A percentile compares a stretch with the other conserved stretches of the same genome.
phyloP scores from a whole-genome alignment of 495 filamentous ascomycete species.

The Hypoxylon trugodes region DNA sequence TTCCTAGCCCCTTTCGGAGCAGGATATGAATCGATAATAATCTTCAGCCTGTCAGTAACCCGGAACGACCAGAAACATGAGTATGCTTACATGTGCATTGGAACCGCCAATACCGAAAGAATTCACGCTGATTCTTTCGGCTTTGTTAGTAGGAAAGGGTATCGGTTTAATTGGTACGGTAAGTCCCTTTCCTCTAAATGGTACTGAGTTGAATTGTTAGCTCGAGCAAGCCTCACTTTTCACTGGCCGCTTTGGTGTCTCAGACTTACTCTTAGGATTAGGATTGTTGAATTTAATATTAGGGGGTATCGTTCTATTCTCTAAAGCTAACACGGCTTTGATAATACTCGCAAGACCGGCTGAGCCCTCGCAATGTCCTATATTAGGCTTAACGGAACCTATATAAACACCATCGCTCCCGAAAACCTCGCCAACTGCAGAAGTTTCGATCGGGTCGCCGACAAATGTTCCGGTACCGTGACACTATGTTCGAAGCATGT shows the following conservation, averaged over 20 bases:
- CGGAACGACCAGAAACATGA: neutral
- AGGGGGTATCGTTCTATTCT: constrained; percentile 52
- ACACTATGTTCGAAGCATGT: constrained; percentile 18
- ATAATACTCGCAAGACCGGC: constrained; percentile 59
- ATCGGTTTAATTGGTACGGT: constrained; percentile 34
- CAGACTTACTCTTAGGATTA: constrained; percentile 43
- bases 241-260: neutral
- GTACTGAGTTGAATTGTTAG: constrained; percentile 31
- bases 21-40: constrained; percentile 50
- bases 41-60: constrained; percentile 5
- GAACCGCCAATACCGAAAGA: constrained; percentile 60
- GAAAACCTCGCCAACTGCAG: constrained; percentile 45
- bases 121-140: constrained; percentile 50
- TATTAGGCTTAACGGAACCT: constrained; percentile 59
- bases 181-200: constrained; percentile 36
- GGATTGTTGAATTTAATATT: constrained; percentile 46
- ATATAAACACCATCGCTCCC: constrained; percentile 49
- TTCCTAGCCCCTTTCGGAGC: neutral
- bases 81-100: constrained; percentile 53
- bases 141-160: constrained; percentile 32
- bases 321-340: constrained; percentile 59
- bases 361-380: constrained; percentile 60
- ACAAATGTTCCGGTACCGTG: constrained; percentile 47
- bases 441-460: constrained; percentile 51
- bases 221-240: neutral